Evolutionary conservation across 169 alveolate species (phyloP), one percentile per base, ranked within the genome.

Genomic region (Eimeria praecox): DNA sequence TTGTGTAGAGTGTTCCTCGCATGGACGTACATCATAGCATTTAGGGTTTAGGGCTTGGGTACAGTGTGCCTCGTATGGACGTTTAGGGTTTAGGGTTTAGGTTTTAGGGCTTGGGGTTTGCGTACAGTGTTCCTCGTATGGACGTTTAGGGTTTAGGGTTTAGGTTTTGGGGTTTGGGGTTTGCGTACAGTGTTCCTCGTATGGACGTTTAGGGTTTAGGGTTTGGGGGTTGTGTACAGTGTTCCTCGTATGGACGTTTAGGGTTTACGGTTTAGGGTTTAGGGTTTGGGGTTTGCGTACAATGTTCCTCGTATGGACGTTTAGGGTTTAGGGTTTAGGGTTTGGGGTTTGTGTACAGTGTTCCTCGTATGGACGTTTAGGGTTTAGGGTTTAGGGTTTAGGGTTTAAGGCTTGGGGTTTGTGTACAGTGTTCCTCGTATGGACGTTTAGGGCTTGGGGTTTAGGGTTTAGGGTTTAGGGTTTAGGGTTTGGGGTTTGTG

Each of bases 231-330:
- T 52, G 18, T 20, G 62, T 14, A 6, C 14, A 52, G 62, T 12
- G 0, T 52, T 52, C 98, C 30, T 99, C 99, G 69, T n/a, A n/a
- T n/a, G n/a, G n/a, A n/a, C n/a, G n/a, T n/a, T n/a, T n/a, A n/a
- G n/a, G n/a, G n/a, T n/a, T 85, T 27, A 40, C 18, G 78, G 78
- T n/a, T n/a, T 27, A 38, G 27, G 56, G 6, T 9, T 4, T 59
- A 35, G 44, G 59, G 35, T 20, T 35, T 38, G 12, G 38, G 54
- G 14, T 64, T 24, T 24, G 16, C 99, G 99, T 46, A 98, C 99
- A 30, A 98, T 99, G 95, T 98, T 99, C 99, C 99, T 94, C 99
- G 99, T 92, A 99, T 96, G 95, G 99, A 99, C 96, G 99, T 99
- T 96, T 98, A 99, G 40, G 99, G 97, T 92, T n/a, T n/a, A 99